These are phyloP conservation scores for Lasiodiplodia sp. DNA, from an alignment of 2,329 filamentous ascomycete genomes.

Conservation along the genomic window DNA sequence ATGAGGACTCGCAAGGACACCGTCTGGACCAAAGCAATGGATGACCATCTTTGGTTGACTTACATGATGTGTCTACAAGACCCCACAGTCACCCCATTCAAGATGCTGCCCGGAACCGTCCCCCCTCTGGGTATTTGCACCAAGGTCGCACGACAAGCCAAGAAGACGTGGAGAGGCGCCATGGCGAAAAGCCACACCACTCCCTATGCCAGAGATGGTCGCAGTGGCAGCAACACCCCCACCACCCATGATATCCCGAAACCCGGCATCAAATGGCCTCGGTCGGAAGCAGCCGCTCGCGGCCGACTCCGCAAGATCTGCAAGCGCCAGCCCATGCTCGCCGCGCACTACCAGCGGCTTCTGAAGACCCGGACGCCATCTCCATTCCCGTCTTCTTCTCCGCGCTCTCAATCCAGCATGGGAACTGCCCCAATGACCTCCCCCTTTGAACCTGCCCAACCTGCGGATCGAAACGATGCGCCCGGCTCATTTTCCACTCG, in stretches of 20 bases:
- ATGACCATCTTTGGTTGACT: constrained; percentile 70
- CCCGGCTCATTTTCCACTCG: constrained; percentile 52
- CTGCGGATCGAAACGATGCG: constrained; percentile 13
- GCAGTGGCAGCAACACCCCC: constrained; percentile 58
- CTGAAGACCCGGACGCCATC: constrained; percentile 67
- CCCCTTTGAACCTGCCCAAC: constrained; percentile 14
- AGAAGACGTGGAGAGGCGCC: constrained; percentile 64
- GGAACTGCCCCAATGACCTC: constrained; percentile 16
- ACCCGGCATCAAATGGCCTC: constrained; percentile 59
- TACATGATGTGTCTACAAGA: constrained; percentile 72
- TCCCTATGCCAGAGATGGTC: constrained; percentile 51
- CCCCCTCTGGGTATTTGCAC: constrained; percentile 70
- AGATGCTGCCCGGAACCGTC: constrained; percentile 68
- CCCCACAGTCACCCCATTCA: constrained; percentile 71
- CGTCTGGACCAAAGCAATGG: constrained; percentile 68
- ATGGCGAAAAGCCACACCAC: constrained; percentile 42
- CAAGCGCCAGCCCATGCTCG: constrained; percentile 67
- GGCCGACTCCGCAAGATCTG: constrained; percentile 66
- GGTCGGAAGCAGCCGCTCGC: constrained; percentile 64
- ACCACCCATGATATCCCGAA: constrained; percentile 47
- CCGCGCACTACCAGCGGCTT: constrained; percentile 69
- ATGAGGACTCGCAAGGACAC: constrained; percentile 51
- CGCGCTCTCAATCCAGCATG: constrained; percentile 32
- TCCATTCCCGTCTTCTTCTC: constrained; percentile 57
- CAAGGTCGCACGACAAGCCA: constrained; percentile 67